Evolutionary conservation across 2,329 filamentous ascomycete species (phyloP), one percentile per base, ranked within the genome.

Genomic region (Emmonsiellopsis sp.): DNA sequence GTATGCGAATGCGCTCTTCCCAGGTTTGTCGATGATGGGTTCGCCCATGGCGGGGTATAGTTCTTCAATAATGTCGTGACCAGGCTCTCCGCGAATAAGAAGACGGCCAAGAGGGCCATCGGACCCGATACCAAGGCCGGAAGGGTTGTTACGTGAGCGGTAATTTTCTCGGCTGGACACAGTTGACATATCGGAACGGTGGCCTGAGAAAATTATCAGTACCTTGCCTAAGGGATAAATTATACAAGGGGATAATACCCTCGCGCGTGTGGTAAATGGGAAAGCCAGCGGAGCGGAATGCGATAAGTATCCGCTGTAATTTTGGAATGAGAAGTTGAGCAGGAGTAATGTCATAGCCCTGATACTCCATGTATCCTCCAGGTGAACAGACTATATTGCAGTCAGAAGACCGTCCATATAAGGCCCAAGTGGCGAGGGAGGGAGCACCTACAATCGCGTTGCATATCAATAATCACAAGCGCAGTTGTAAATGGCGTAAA

Each of bases 31-130:
- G 43, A 81, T 74, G 7, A 80, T 68, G 0, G 74, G 70, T 58
- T 81, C 78, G 2, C 67, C 68, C 1, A 65, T 63, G 13, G 74
- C 52, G 11, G 77, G 78, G 53, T 72, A 73, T 34, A 81, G 63
- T 58, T 83, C 79, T 6, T 73, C 66, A 14, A 83, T 73, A 33
- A 76, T 81, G 46, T 78, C 79, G 60, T 83, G 80, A 0, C 81
- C 81, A 21, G 68, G 60, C 59, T 83, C 77, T 0, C 81, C 81
- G 17, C 80, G 75, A 27, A 84, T 69, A 3, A 84, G 66, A 2
- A 83, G 71, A n/a, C 77, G 75, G 1, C 81, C 81, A 44, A 83
- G 63, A 1, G 80, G 80, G 0, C 81, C 80, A 11, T 56, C 65
- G 9, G 74, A 72, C 3, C 73, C 75, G 45, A 83, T 81, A 0